These are phyloP conservation scores for Racocetra persica DNA, from an alignment of 371 early-diverging fungal species.

Conservation along the genomic window DNA sequence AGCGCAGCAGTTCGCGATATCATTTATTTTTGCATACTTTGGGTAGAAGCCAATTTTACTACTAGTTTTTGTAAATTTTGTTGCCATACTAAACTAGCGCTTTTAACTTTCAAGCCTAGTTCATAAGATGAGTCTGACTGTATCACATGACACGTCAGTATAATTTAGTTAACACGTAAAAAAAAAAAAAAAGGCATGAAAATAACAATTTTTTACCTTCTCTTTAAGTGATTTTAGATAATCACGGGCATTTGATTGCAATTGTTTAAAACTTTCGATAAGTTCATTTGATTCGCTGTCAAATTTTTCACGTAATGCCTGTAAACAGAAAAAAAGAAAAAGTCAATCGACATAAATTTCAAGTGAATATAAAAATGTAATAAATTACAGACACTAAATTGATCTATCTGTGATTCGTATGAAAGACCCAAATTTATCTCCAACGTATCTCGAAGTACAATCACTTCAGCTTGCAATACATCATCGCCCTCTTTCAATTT, in stretches of 20 bases:
- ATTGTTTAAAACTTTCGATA: conserved; percentile 49
- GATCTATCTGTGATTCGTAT: conserved; percentile 37
- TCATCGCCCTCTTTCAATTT: conserved; percentile 49
- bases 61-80: conserved; percentile 48
- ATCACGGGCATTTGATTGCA: conserved; percentile 52
- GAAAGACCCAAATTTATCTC: conserved; percentile 54
- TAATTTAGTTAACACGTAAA: neutral
- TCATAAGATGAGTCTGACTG: conserved; percentile 48
- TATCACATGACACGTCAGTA: neutral
- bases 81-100: conserved; percentile 52
- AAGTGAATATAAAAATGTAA: neutral
- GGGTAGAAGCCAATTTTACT: conserved; percentile 47
- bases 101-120: conserved; percentile 52
- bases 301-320: conserved; percentile 32
- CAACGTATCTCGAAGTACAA: conserved; percentile 55
- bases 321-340: neutral
- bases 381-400: conserved; percentile 3
- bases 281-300: conserved; percentile 45
- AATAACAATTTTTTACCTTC: conserved; percentile 40
- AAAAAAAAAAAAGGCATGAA: neutral
- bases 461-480: conserved; percentile 52
- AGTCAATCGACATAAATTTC: neutral
- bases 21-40: conserved; percentile 47
- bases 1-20: no score
- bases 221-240: conserved; percentile 52